These are phyloP conservation scores for Thalassiosira pacifica DNA, from an alignment of 352 stramenopile species.

Conservation along the genomic window DNA sequence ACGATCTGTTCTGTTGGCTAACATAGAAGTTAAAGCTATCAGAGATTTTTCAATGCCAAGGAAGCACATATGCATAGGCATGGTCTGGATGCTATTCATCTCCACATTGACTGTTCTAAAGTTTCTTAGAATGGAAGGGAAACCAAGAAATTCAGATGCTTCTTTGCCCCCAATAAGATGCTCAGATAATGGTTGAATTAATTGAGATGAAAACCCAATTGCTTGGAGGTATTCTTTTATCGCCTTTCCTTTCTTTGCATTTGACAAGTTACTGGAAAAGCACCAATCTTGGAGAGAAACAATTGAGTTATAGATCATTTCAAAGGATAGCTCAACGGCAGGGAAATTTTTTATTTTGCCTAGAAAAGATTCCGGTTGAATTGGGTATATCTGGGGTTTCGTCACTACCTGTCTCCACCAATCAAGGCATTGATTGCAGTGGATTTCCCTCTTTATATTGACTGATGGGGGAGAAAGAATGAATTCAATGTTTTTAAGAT, in stretches of 20 bases:
- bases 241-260: no score
- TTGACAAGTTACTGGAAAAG: no score
- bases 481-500: not conserved
- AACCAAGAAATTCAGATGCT: not conserved
- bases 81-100: not conserved
- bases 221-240: no score
- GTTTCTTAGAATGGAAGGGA: not conserved
- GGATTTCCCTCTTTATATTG: not conserved
- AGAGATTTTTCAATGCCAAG: conserved; percentile 24
- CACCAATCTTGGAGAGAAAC: no score
- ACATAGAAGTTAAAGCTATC: conserved; percentile 14
- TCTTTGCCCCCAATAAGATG: no score
- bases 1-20: not conserved
- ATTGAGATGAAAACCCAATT: not conserved
- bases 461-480: not conserved
- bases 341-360: no score
- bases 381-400: not conserved
- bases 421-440: not conserved
- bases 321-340: no score
- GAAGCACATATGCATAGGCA: conserved; percentile 24
- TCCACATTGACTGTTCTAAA: not conserved
- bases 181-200: no score
- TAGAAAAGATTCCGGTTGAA: no score
- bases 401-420: no score
- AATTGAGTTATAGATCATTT: no score